phyloP scores from a whole-genome alignment of 805 yeast genomes.

The Pichia heedii region DNA sequence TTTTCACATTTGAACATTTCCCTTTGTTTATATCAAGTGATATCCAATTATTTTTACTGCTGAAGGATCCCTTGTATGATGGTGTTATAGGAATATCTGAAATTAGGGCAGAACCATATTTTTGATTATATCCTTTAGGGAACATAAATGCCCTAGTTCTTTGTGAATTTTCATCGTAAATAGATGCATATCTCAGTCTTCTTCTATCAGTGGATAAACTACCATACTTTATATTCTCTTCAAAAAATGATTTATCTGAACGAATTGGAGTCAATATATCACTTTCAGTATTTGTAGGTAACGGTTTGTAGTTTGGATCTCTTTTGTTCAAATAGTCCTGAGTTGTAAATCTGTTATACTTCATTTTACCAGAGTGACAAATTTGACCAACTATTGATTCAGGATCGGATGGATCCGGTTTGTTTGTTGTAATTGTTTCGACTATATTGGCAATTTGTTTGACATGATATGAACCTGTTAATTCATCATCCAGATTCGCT shows the following conservation, averaged over 20 bases:
- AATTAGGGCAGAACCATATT: not conserved
- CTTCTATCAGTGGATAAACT: slow-evolving; percentile 2
- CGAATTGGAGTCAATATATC: not conserved
- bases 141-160: slow-evolving; percentile 1
- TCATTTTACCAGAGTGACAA: slow-evolving; percentile 49
- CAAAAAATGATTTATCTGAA: slow-evolving; percentile 4
- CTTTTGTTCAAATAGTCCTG: slow-evolving; percentile 6
- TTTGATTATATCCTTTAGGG: slow-evolving; percentile 4
- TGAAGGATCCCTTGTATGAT: not conserved
- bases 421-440: slow-evolving; percentile 14
- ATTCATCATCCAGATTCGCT: slow-evolving; percentile 37
- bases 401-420: slow-evolving; percentile 14
- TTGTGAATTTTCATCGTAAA: not conserved
- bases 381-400: slow-evolving; percentile 11
- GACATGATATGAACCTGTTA: slow-evolving; percentile 39
- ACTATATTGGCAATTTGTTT: slow-evolving; percentile 9
- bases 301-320: slow-evolving; percentile 1
- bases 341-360: slow-evolving; percentile 46
- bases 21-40: not conserved
- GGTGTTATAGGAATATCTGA: not conserved
- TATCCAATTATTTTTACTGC: not conserved
- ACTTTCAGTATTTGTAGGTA: not conserved
- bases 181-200: slow-evolving; percentile 1
- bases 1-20: not conserved
- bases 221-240: slow-evolving; percentile 7